phyloP scores from a whole-genome alignment of 805 yeast species.

The Candida tammaniensis region DNA sequence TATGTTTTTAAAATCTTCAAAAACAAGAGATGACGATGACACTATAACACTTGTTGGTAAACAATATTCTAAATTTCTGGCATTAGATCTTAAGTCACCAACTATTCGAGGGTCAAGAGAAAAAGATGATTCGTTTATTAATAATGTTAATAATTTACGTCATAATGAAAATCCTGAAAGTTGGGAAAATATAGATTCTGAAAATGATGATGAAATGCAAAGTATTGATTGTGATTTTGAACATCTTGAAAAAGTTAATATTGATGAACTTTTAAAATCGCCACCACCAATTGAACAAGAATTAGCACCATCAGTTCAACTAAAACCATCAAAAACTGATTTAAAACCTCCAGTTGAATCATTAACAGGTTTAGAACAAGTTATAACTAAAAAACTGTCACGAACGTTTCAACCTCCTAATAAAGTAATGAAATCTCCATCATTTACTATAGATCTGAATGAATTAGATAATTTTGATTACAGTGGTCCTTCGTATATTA shows the following conservation, averaged over 20 bases:
- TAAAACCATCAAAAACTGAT: conserved; percentile 12
- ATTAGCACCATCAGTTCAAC: conserved; percentile 2
- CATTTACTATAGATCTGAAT: conserved; percentile 11
- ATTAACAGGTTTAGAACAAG: neutral
- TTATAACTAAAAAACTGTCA: conserved; percentile 8
- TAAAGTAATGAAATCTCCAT: conserved; percentile 9
- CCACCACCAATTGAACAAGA: no score
- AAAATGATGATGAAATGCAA: conserved; percentile 1
- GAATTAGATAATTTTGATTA: conserved; percentile 12
- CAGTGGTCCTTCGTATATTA: conserved; percentile 34
- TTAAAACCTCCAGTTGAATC: conserved; percentile 9
- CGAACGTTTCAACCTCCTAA: conserved; percentile 6
- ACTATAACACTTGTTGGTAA: conserved; percentile 10
- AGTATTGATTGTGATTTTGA: conserved; percentile 1
- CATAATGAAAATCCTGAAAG: conserved; percentile 24
- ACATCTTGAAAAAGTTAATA: neutral
- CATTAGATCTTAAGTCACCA: no score
- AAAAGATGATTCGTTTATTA: conserved; percentile 17
- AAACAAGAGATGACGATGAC: conserved; percentile 11
- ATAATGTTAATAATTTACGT: conserved; percentile 24
- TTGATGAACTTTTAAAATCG: no score
- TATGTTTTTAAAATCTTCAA: conserved; percentile 2
- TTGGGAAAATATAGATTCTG: no score
- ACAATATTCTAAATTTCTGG: neutral
- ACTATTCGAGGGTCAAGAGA: no score